Base-by-base conservation (phyloP, 495 filamentous ascomycete species). In the Neurospora sp. region DNA sequence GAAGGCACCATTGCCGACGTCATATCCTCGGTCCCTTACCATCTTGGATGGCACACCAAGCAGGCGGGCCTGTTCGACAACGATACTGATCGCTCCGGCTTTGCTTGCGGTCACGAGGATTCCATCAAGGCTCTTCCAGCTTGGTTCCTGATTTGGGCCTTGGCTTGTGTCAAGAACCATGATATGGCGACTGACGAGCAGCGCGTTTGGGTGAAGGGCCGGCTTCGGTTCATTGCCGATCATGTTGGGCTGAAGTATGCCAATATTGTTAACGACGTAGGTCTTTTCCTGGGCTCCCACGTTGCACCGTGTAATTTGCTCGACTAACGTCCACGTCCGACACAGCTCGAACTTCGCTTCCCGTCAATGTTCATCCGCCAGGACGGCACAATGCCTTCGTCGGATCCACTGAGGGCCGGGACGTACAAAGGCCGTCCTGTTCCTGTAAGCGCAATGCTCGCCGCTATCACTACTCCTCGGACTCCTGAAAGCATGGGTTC, bases 1-100 rank as follows among this genome's bases (percentile, higher is more conserved):
- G 79, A 79, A 44, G 80, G 81, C 10, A 79, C 77, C 39, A 83
- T 87, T 69, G 74, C 82, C 3, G 86, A 87, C 69, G 78, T 87
- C 42, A 80, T 87, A 42, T 82, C 86, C 8, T 85, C 83, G 2
- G 83, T 87, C 45, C 86, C 86, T 4, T 88, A 83, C 73, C 83
- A 85, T 73, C 79, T 88, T 0, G 85, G 86, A 37, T 87, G 86
- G 85, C 80, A 81, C 65, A 72, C 75, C n/a, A 73, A 76, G 61
- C 74, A 76, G 9, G 74, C 39, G 9, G 75, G 80, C 42, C 20
- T 75, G 9, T 61, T 80, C 20, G 65, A 71, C 22, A 69, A 39
- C 22, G 18, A 68, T 31, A 37, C 72, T 8, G 74, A 74, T 18
- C 70, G 75, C 12, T 79, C 75, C 3, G 77, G 71, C 8, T 86